Evolutionary conservation across 75 land plant genomes (phyloP).

Genomic region (Picea sitchensis): DNA sequence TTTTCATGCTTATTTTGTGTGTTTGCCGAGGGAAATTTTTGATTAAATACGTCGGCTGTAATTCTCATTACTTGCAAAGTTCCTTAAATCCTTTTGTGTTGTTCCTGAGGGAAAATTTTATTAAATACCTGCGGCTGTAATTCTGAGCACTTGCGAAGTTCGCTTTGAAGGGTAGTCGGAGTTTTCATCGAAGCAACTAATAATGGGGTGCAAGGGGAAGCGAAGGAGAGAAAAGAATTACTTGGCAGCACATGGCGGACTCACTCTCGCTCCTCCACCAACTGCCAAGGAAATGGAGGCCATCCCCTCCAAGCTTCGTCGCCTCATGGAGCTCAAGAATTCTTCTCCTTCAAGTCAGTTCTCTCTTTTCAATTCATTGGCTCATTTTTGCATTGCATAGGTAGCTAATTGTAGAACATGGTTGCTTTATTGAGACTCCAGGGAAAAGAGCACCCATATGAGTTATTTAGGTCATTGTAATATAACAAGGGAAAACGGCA

Average conservation of each 20-base stretch:
- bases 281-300: slow-evolving; percentile 44
- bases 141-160: too few relatives aligned
- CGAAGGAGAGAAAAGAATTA: slow-evolving; percentile 70
- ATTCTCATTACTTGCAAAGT: too few relatives aligned
- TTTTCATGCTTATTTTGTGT: too few relatives aligned
- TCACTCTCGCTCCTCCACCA: slow-evolving; percentile 61
- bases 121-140: too few relatives aligned
- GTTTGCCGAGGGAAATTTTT: too few relatives aligned
- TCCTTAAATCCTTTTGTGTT: too few relatives aligned
- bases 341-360: slow-evolving; percentile 10
- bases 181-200: too few relatives aligned
- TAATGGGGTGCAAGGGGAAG: slow-evolving; percentile 65
- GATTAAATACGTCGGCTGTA: too few relatives aligned
- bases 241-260: slow-evolving; percentile 51
- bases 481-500: not conserved
- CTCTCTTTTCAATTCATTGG: not conserved
- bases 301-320: slow-evolving; percentile 73
- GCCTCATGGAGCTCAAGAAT: slow-evolving; percentile 40
- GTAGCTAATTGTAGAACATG: not conserved
- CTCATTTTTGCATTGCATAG: not conserved
- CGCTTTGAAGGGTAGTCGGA: too few relatives aligned
- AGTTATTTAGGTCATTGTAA: not conserved
- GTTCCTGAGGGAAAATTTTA: too few relatives aligned
- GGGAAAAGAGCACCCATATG: not conserved
- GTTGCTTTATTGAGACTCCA: not conserved